phyloP scores from a whole-genome alignment of 23 red algal genomes.

The Agarophyton chilense region DNA sequence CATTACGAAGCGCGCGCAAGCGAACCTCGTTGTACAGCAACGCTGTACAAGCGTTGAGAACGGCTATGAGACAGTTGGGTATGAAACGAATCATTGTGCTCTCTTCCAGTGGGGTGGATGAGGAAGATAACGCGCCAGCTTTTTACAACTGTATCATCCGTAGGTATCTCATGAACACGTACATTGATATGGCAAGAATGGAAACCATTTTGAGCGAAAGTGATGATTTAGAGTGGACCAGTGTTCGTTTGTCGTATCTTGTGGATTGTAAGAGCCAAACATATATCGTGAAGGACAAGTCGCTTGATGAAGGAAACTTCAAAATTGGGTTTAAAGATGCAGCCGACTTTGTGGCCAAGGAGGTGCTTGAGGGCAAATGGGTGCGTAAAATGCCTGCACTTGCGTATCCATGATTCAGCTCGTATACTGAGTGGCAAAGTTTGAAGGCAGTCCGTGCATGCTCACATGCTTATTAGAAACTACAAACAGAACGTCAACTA shows the following conservation, averaged over 20 bases:
- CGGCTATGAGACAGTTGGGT: constrained; percentile 40
- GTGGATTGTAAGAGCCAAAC: constrained; percentile 7
- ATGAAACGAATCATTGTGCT: constrained; percentile 59
- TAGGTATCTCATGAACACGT: constrained; percentile 55
- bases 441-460: too few species aligned
- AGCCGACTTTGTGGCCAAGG: constrained; percentile 59
- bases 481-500: too few species aligned
- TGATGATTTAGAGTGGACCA: constrained; percentile 56
- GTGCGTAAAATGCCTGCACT: constrained; percentile 52
- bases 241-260: constrained; percentile 52
- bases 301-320: constrained; percentile 29
- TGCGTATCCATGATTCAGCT: constrained; percentile 52
- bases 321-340: constrained; percentile 48
- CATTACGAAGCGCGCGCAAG: constrained; percentile 26
- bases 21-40: constrained; percentile 55
- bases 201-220: constrained; percentile 57
- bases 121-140: constrained; percentile 47
- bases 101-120: constrained; percentile 64
- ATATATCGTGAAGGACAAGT: constrained; percentile 34
- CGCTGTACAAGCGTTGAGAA: background rate
- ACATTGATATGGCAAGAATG: constrained; percentile 62
- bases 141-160: constrained; percentile 70
- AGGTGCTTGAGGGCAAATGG: constrained; percentile 44
- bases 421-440: too few species aligned
- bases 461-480: too few species aligned